Percentiles rank a stretch among this genome's conserved stretches.
These are phyloP conservation scores for Fraxinus xanthoxyloides DNA, from an alignment of 305 asterid species.

Conservation along the genomic window DNA sequence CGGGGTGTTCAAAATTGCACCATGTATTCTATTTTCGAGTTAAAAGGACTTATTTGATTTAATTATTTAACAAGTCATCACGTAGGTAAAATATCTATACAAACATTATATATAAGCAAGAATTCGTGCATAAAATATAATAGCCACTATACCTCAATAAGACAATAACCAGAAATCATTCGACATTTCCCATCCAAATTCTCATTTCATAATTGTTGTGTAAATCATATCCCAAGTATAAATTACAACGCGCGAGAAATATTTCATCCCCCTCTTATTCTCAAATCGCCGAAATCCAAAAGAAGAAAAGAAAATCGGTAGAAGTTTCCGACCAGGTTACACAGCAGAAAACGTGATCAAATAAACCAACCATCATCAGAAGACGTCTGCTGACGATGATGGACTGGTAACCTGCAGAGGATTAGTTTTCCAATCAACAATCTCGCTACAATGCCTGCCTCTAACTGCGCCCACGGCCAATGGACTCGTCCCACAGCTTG, in stretches of 20 bases:
- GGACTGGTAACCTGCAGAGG: conserved; percentile 35
- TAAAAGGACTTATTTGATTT: background rate
- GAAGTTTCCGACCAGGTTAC: background rate
- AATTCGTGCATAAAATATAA: background rate
- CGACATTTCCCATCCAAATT: background rate
- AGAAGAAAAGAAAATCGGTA: background rate
- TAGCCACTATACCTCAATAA: background rate
- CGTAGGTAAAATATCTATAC: background rate
- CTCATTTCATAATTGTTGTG: background rate
- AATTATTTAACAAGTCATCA: background rate
- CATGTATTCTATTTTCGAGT: background rate
- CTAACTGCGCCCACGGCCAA: conserved; percentile 28
- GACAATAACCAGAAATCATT: background rate
- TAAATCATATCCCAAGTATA: background rate
- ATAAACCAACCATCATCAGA: conserved; percentile 31
- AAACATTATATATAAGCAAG: background rate
- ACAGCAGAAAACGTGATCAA: background rate
- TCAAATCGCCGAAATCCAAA: background rate
- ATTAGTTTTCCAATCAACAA: conserved; percentile 36
- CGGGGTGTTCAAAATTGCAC: background rate
- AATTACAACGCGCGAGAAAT: background rate
- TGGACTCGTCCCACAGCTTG: conserved; percentile 18
- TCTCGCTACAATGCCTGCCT: conserved; percentile 42
- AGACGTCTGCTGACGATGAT: conserved; percentile 37
- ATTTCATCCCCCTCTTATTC: background rate